Evolutionary conservation across 495 filamentous ascomycete genomes (phyloP), one percentile per base, ranked within the genome.

Genomic region (Aspergillus egyptiacus): DNA sequence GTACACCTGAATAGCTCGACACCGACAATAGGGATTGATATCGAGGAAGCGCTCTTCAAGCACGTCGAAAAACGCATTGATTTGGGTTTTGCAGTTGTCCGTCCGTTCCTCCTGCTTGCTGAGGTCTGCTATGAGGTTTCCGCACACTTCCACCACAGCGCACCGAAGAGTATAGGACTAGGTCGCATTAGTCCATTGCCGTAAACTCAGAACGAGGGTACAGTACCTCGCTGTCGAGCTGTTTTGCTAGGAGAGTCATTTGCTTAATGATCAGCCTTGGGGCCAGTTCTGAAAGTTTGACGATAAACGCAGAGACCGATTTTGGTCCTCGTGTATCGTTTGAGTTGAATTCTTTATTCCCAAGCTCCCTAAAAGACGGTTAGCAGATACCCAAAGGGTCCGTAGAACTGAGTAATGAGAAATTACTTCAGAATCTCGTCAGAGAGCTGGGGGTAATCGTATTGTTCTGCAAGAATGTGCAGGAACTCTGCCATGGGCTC

Each of bases 401-500:
- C n/a, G n/a, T n/a, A n/a, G n/a, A n/a, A n/a, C n/a, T n/a, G n/a
- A n/a, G 3, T 4, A 31, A 44, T 13, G 23, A 2, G n/a, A 15
- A 22, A 27, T 6, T 65, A 80, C 77, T 77, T 78, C 39, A 98
- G 64, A 37, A 97, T 86, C 62, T 97, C 94, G 65, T 97, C 94
- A 0, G 89, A 83, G 6, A 99, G 76, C 60, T 99, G 93, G 7
- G 91, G 87, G 60, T 96, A 95, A 67, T 99, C 93, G 70, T 97
- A 99, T 78, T 96, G 89, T 60, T 97, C 91, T 0, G 87, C 79
- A 19, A 99, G 75, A 56, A 99, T 99, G 54, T 97, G 91, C 0
- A 97, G 72, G 57, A 97, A 95, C 65, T 99, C 93, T 17, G 93
- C 94, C 93, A 99, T 99, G 0, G 94, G 94, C 62, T 99, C 93